phyloP scores from a whole-genome alignment of 2,329 filamentous ascomycete genomes.

The Colletotrichum brevisporum region DNA sequence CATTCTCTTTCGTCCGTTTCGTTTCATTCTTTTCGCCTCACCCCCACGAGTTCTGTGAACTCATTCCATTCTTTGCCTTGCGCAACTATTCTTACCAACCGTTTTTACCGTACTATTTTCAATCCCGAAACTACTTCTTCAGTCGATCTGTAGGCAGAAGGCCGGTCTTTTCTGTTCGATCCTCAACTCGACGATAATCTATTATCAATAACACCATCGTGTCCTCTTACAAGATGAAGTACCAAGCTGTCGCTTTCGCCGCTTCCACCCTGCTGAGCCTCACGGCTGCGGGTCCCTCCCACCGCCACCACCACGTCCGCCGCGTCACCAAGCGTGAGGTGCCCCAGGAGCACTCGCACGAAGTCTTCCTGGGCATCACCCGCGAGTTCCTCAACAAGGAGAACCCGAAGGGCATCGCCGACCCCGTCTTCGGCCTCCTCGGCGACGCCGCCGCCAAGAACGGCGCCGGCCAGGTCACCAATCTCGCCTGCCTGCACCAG shows the following conservation, averaged over 20 bases:
- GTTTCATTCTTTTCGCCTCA: conserved; percentile 33
- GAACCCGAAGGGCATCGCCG: conserved; percentile 63
- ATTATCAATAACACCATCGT: conserved; percentile 2
- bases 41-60: conserved; percentile 40
- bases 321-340: conserved; percentile 55
- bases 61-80: conserved; percentile 43
- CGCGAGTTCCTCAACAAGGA: conserved; percentile 57
- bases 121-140: conserved; percentile 12
- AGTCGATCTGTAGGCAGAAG: conserved; percentile 29
- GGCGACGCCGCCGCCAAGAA: conserved; percentile 65
- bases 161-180: conserved; percentile 34
- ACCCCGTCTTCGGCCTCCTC: conserved; percentile 64
- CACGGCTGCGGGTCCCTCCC: conserved; percentile 22
- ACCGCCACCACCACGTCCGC: conserved; percentile 21
- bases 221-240: conserved; percentile 40
- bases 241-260: conserved; percentile 35
- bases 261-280: conserved; percentile 35
- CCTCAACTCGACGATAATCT: conserved; percentile 15
- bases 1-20: conserved; percentile 35
- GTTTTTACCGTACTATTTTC: conserved; percentile 1
- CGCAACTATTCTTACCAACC: background rate
- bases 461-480: conserved; percentile 51
- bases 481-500: conserved; percentile 62
- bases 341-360: conserved; percentile 68
- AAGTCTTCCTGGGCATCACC: conserved; percentile 58